Evolutionary conservation across 805 yeast species (phyloP), one percentile per base, ranked within the genome.

Genomic region (Nakazawaea anatomiae): DNA sequence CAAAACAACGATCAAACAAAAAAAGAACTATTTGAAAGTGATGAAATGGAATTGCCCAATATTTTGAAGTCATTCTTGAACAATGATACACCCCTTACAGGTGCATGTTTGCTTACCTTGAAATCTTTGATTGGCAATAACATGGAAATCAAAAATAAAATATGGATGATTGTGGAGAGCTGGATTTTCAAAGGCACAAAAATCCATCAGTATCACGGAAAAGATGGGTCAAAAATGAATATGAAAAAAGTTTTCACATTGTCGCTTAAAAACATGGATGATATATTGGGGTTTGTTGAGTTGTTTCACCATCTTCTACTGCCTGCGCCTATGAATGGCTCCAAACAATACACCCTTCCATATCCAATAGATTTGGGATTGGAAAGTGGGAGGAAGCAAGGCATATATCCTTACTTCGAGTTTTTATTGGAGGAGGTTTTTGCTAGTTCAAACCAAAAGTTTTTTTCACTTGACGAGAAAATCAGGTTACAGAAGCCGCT

Each of bases 321-420:
- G 50, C 76, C 65, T 50, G 57, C 41, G 60, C 69, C 42, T 29
- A 50, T 58, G 9, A 60, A 52, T 18, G 60, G 59, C 32, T 70
- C 74, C 55, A 75, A 78, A 12, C 72, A 71, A 36, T 60, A 57
- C 35, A 50, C 59, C 5, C 60, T 83, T 11, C 72, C 80, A 10
- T 86, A 74, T 58, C 96, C 96, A 0, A 58, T 70, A 6, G 79
- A 76, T 48, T 63, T 89, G 30, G 96, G 96, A 0, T 28, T 51
- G n/a, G 62, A 63, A 2, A 70, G 72, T 0, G 77, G 82, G 55
- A 75, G 96, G 58, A 77, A 70, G 34, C 74, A 73, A 34, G 96
- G 96, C 2, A 66, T 89, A 5, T 80, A 90, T 80, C 89, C 94
- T 3, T 92, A 91, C 58, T 63, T 87, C 49, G 92, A 89, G 48